phyloP scores from a whole-genome alignment of 139 green algal genomes.

The Volvox reticuliferus region DNA sequence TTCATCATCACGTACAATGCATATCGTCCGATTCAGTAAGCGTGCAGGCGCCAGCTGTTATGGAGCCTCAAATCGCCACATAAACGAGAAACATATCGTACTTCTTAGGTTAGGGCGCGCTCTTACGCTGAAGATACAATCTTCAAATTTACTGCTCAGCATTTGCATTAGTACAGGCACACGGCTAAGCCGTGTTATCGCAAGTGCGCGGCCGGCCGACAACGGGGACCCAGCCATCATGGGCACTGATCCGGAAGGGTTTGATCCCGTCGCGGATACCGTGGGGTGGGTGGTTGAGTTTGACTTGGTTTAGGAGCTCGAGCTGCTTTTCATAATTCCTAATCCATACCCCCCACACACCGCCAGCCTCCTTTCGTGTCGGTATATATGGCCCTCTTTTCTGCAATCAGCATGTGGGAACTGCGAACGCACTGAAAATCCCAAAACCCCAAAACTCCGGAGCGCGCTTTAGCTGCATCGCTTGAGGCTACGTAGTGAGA shows the following conservation, averaged over 20 bases:
- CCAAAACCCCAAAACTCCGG: too few relatives aligned
- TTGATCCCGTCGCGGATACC: conserved; percentile 62
- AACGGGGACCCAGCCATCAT: background rate
- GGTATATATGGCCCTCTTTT: too few relatives aligned
- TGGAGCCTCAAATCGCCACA: background rate
- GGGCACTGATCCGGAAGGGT: conserved; percentile 52
- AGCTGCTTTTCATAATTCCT: too few relatives aligned
- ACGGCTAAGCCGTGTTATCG: background rate
- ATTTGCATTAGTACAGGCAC: background rate
- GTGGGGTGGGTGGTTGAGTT: conserved; percentile 55
- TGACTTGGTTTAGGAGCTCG: too few relatives aligned
- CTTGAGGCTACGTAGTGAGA: too few relatives aligned
- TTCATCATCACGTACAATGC: too few relatives aligned
- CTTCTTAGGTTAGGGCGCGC: background rate
- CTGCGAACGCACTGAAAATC: too few relatives aligned
- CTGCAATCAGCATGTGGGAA: too few relatives aligned
- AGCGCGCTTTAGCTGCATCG: too few relatives aligned
- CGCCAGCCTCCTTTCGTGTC: too few relatives aligned
- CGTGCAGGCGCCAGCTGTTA: background rate
- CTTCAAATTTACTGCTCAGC: background rate
- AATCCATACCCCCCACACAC: too few relatives aligned
- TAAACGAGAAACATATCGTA: background rate
- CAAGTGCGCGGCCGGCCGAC: background rate
- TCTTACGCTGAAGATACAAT: background rate
- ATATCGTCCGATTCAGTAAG: background rate